Evolutionary conservation across 768 basidiomycete genomes (phyloP), one percentile per base, ranked within the genome.

Genomic region (Suillus cothurnatus): DNA sequence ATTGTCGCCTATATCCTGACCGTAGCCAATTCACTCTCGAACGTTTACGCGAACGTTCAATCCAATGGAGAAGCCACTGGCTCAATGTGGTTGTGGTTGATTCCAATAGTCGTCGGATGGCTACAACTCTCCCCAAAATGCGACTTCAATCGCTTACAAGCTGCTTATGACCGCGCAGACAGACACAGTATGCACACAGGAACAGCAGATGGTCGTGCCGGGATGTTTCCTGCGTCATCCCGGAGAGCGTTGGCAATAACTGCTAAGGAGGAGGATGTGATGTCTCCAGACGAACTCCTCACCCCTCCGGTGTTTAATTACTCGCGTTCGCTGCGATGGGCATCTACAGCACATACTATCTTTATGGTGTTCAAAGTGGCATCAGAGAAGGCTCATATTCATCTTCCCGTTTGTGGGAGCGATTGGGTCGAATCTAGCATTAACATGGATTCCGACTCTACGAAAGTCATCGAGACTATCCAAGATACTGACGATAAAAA

Each of bases 21-120:
- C 12, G 68, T 81, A 28, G 62, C 78, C 21, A 76, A 79, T 43
- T 74, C 79, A 8, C 50, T 61, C 21, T 32, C 53, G 15, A 23
- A 63, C 7, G 34, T 32, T 28, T 61, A n/a, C 14, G 19, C n/a
- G 26, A 28, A 61, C 11, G 23, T 63, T 26, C 38, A 61, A 34
- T 61, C 62, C 9, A 61, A 38, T 12, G 62, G 62, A 14, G 55
- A 61, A 19, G 62, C 31, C 9, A 56, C 55, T 9, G 79, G 76
- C 2, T 73, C 76, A 9, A 56, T 78, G 12, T 81, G 78, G 78
- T 47, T 80, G 6, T 81, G 78, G 77, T 72, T 81, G 34, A 58
- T 81, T 14, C 72, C 78, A 0, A 60, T 80, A 14, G 72, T 78
- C 26, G 66, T 74, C n/a, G 75, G 77, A 6, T 80, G 78, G 75